A percentile compares a stretch with the other conserved stretches of the same genome.
Conservation (phyloP, 208 protist species). For the Endotrypanum monterogeii region DNA sequence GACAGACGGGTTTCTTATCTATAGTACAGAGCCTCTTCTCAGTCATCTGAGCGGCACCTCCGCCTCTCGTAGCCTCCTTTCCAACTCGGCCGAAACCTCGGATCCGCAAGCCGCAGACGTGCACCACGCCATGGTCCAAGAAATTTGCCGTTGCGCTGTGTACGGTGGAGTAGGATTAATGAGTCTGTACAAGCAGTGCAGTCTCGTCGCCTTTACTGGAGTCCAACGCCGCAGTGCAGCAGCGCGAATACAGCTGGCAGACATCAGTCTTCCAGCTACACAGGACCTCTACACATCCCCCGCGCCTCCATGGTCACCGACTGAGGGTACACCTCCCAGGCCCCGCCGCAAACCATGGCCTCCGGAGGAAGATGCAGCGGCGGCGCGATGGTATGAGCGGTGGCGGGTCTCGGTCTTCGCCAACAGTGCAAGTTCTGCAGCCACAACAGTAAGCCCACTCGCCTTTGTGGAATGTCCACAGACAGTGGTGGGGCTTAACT, state of each 20-base stretch:
- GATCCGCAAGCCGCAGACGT: not conserved
- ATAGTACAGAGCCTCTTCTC: slow-evolving; percentile 57
- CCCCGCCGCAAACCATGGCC: slow-evolving; percentile 20
- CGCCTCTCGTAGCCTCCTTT: not conserved
- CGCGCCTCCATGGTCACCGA: slow-evolving; percentile 1
- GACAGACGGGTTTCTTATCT: slow-evolving; percentile 61
- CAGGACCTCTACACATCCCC: slow-evolving; percentile 14
- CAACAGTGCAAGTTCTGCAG: slow-evolving; percentile 6
- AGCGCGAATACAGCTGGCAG: slow-evolving; percentile 34
- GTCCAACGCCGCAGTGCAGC: slow-evolving; percentile 28
- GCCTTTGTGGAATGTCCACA: slow-evolving; percentile 28
- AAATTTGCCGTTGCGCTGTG: slow-evolving; percentile 51
- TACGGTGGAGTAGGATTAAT: slow-evolving; percentile 63
- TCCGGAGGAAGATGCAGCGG: slow-evolving; percentile 20
- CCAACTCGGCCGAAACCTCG: not conserved
- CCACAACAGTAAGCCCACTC: slow-evolving; percentile 12
- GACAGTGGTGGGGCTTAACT: slow-evolving; percentile 27
- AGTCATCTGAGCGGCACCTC: slow-evolving; percentile 12
- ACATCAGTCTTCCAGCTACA: slow-evolving; percentile 20
- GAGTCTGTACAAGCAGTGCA: slow-evolving; percentile 62
- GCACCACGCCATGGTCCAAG: slow-evolving; percentile 24
- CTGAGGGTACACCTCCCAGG: not conserved
- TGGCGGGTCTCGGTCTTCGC: slow-evolving; percentile 28
- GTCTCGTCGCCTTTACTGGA: slow-evolving; percentile 50
- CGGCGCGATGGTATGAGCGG: slow-evolving; percentile 19